Base-by-base conservation (phyloP, 2,329 filamentous ascomycete genomes). In the Penicillium expansum region DNA sequence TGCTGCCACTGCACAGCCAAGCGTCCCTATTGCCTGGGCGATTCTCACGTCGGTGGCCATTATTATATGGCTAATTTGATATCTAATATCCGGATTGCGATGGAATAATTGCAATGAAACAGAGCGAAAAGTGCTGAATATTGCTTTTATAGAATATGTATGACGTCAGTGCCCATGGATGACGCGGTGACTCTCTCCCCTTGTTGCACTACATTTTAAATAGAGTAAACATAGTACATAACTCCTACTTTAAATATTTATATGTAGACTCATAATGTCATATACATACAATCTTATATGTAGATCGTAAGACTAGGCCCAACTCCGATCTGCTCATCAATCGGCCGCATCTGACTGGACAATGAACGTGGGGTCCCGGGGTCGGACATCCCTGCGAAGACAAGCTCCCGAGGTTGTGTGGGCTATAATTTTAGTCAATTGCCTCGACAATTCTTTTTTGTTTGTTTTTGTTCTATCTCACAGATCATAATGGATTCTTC, bases 401-500 rank as follows among this genome's bases (percentile, higher is more conserved):
- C 33, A 18, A 24, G 37, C 52, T 50, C 30, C 44, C 44, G 44
- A 47, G 52, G 30, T 49, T 37, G 45, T 42, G 38, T 44, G 37
- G 44, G 30, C 24, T 55, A 48, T 30, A 48, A 24, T n/a, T 54
- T 8, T 35, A 4, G n/a, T 29, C 39, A 45, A 27, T 51, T 55
- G 52, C 48, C 9, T 55, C 16, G 22, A 11, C 4, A 41, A 16
- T 38, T 8, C 29, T 7, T 27, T 35, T 37, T 16, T 13, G 11
- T 44, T 44, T 44, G 9, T 13, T 30, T 48, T 20, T 42, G 3
- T 44, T 37, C 10, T 22, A 42, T 18, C 33, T 20, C 35, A 35
- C 13, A 41, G 4, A 24, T 33, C 55, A 37, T 30, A 38, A 73
- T 72, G 67, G 64, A 66, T 47, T 33, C 62, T 38, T 60, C 63